phyloP scores from a whole-genome alignment of 208 protist genomes.

The Leishmania guyanensis region DNA sequence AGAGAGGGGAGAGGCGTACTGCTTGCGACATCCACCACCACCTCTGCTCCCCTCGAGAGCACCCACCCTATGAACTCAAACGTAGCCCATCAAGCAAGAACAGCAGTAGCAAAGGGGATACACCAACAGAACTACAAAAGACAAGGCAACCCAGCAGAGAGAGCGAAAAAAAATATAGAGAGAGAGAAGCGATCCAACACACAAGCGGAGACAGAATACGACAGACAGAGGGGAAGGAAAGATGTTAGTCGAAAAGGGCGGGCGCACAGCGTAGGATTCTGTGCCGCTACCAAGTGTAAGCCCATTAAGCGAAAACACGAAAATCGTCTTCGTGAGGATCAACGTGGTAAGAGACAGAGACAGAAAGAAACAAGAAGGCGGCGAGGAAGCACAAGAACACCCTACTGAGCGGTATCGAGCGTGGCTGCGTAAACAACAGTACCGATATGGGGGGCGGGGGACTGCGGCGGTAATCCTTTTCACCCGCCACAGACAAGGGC shows the following conservation, averaged over 20 bases:
- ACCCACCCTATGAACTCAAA: neutral
- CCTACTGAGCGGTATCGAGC: neutral
- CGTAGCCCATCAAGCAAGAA: neutral
- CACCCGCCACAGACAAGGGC: neutral
- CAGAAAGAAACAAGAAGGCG: constrained; percentile 10
- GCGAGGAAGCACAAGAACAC: neutral
- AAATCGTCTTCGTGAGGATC: neutral
- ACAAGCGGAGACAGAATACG: neutral
- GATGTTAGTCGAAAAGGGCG: neutral
- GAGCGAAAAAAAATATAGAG: neutral
- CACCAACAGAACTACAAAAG: neutral
- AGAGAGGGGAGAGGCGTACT: neutral
- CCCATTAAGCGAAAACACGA: neutral
- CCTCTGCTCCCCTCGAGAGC: neutral
- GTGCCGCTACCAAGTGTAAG: neutral
- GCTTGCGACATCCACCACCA: neutral
- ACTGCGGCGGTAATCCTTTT: neutral
- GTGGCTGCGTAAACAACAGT: neutral
- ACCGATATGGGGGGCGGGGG: neutral
- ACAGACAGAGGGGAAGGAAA: neutral
- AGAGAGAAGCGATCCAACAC: neutral
- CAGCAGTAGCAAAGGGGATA: neutral
- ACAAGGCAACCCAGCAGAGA: constrained; percentile 5
- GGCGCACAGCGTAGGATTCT: neutral
- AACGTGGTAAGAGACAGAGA: neutral